Evolutionary conservation across 148 eudicot genomes (phyloP).

Genomic region (Drosera capensis): DNA sequence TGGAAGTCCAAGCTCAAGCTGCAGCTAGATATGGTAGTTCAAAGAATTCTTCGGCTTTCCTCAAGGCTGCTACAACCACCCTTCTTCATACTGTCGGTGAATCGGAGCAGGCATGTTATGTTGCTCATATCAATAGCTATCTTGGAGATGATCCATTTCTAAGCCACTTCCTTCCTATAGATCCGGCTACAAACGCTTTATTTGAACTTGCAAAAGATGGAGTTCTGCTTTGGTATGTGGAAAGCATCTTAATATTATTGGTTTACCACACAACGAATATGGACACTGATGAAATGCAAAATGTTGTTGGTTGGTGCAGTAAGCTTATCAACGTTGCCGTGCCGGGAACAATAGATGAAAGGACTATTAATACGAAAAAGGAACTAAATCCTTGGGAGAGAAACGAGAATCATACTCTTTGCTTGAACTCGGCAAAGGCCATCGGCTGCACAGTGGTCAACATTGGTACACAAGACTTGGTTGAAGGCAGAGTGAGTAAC

Average conservation of each 20-base stretch:
- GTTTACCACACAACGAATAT: neutral
- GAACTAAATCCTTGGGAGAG: slow-evolving; percentile 95
- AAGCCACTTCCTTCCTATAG: slow-evolving; percentile 83
- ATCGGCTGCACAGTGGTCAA: slow-evolving; percentile 97
- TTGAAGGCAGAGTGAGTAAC: slow-evolving; percentile 88
- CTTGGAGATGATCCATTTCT: slow-evolving; percentile 90
- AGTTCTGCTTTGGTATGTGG: slow-evolving; percentile 82
- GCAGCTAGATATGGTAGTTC: slow-evolving; percentile 47
- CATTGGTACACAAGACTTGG: slow-evolving; percentile 89
- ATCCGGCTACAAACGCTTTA: slow-evolving; percentile 48
- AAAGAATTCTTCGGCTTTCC: slow-evolving; percentile 57
- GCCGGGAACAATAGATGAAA: slow-evolving; percentile 81
- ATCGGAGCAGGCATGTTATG: slow-evolving; percentile 77
- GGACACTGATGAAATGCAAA: slow-evolving; percentile 5
- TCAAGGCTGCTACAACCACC: slow-evolving; percentile 79
- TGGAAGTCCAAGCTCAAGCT: slow-evolving; percentile 61
- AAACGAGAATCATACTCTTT: slow-evolving; percentile 92
- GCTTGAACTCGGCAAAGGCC: slow-evolving; percentile 97
- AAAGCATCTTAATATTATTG: neutral
- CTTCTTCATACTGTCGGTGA: slow-evolving; percentile 77
- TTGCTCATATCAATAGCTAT: slow-evolving; percentile 83
- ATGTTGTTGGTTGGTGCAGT: slow-evolving; percentile 33
- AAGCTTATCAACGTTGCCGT: slow-evolving; percentile 96
- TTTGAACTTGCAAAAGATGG: slow-evolving; percentile 93
- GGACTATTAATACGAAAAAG: slow-evolving; percentile 79